Evolutionary conservation across 2,329 filamentous ascomycete genomes (phyloP).

Genomic region (Ophiocordyceps polyrhachis-furcata): DNA sequence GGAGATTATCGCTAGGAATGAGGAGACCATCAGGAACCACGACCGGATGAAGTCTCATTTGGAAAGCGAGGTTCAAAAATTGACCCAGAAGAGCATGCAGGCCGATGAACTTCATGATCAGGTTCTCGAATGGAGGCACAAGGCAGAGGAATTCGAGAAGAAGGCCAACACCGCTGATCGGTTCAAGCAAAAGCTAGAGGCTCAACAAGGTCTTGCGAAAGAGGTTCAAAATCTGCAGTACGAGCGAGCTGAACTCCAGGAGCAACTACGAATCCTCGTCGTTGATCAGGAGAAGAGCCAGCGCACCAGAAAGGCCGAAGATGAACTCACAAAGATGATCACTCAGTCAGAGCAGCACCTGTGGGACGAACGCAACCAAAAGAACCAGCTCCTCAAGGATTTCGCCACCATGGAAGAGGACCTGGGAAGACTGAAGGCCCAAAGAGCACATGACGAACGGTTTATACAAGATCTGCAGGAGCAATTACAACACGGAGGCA

Average conservation of each 20-base stretch:
- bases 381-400: slow-evolving; percentile 26
- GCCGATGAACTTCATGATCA: slow-evolving; percentile 37
- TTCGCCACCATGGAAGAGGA: slow-evolving; percentile 25
- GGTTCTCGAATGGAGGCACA: slow-evolving; percentile 38
- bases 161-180: slow-evolving; percentile 45
- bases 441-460: slow-evolving; percentile 30
- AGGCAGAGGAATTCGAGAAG: slow-evolving; percentile 38
- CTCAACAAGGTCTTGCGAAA: slow-evolving; percentile 32
- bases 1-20: slow-evolving; percentile 44
- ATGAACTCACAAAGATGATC: slow-evolving; percentile 21
- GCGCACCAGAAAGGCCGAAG: slow-evolving; percentile 17
- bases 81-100: slow-evolving; percentile 27
- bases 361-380: slow-evolving; percentile 25
- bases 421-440: slow-evolving; percentile 26
- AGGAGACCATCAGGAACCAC: slow-evolving; percentile 32
- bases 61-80: slow-evolving; percentile 31
- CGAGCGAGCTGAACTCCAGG: slow-evolving; percentile 33
- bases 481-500: slow-evolving; percentile 25
- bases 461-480: slow-evolving; percentile 42
- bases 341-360: slow-evolving; percentile 22
- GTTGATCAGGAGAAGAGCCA: slow-evolving; percentile 15
- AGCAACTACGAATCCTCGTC: slow-evolving; percentile 21
- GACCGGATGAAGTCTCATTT: slow-evolving; percentile 28
- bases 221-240: slow-evolving; percentile 36
- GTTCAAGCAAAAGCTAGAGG: slow-evolving; percentile 43